Evolutionary conservation across 805 yeast genomes (phyloP).

Genomic region (Torulaspora franciscae): DNA sequence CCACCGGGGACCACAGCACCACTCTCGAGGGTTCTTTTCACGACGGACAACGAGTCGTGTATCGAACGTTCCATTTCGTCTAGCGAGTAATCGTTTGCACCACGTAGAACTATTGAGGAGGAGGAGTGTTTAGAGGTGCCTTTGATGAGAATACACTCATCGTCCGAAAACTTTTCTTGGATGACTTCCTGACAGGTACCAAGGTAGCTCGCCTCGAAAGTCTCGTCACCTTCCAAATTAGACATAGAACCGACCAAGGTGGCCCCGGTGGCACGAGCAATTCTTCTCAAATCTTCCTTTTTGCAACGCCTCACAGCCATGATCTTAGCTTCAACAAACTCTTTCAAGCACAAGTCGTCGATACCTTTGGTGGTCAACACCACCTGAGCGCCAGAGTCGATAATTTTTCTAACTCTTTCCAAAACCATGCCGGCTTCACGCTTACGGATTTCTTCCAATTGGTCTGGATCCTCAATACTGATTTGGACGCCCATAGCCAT

Average conservation of each 20-base stretch:
- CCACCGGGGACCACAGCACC: constrained; percentile 98
- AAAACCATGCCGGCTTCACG: constrained; percentile 81
- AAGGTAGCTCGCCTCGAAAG: constrained; percentile 74
- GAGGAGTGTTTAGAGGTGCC: constrained; percentile 91
- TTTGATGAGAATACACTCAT: constrained; percentile 88
- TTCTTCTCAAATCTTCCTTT: constrained; percentile 92
- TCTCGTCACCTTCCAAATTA: constrained; percentile 93
- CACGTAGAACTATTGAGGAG: constrained; percentile 86
- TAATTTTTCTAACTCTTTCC: constrained; percentile 76
- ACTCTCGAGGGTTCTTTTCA: constrained; percentile 90
- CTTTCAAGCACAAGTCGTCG: constrained; percentile 86
- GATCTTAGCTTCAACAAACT: constrained; percentile 84
- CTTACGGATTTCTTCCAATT: constrained; percentile 84
- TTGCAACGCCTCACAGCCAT: constrained; percentile 97
- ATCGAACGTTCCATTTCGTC: constrained; percentile 98
- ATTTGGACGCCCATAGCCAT: constrained; percentile 99
- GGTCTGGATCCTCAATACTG: constrained; percentile 95
- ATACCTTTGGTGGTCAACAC: constrained; percentile 91
- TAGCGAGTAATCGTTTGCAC: constrained; percentile 88
- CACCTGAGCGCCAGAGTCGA: constrained; percentile 87
- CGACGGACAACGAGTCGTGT: constrained; percentile 91
- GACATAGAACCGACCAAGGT: constrained; percentile 81
- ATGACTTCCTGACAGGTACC: constrained; percentile 89
- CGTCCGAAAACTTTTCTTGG: constrained; percentile 89
- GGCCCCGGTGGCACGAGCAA: constrained; percentile 98